phyloP scores from a whole-genome alignment of 208 protist species.

The Acanthamoeba castellanii region DNA sequence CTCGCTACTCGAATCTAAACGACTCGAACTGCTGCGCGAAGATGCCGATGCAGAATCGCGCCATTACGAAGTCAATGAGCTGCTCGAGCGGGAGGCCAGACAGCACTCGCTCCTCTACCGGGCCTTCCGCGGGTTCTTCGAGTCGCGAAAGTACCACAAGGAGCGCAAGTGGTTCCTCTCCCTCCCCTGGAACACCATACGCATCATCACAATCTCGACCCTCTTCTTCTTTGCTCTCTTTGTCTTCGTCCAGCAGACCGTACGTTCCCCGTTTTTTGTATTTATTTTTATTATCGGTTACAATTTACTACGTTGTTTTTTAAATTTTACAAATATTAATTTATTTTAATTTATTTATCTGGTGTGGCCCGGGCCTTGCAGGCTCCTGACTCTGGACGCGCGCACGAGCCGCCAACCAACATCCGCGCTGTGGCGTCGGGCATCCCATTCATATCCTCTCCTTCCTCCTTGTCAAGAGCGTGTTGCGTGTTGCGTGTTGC shows the following conservation, averaged over 20 bases:
- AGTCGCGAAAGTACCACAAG: slow-evolving; percentile 17
- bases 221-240: slow-evolving; percentile 57
- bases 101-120: slow-evolving; percentile 7
- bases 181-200: slow-evolving; percentile 31
- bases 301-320: neutral
- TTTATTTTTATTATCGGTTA: neutral
- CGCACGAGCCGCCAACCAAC: slow-evolving; percentile 1
- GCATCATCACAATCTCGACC: neutral
- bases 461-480: neutral
- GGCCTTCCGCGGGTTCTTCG: slow-evolving; percentile 8
- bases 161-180: slow-evolving; percentile 19
- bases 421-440: neutral
- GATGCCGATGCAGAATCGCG: slow-evolving; percentile 1
- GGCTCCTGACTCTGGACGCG: slow-evolving; percentile 2
- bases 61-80: slow-evolving; percentile 47
- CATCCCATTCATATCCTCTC: slow-evolving; percentile 1
- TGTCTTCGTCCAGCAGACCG: neutral
- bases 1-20: neutral
- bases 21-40: neutral
- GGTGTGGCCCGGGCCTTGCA: neutral
- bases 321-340: neutral
- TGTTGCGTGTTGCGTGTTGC: neutral
- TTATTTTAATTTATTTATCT: neutral
- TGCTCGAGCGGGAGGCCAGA: slow-evolving; percentile 7
- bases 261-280: neutral